These are phyloP conservation scores for Debaryomyces maramus DNA, from an alignment of 805 yeast genomes.

Conservation along the genomic window DNA sequence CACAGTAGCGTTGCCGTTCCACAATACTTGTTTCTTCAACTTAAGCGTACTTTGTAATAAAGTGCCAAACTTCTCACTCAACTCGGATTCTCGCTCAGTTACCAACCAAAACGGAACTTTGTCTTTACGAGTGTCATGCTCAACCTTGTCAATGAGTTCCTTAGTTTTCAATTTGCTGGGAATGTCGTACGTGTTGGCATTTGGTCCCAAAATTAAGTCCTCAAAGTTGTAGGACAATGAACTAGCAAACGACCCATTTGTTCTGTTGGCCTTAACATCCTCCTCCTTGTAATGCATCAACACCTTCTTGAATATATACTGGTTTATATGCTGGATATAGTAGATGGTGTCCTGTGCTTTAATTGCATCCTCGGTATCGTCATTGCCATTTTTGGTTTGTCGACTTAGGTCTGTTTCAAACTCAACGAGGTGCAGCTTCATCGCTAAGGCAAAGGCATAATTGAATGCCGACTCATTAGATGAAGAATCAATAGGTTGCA, in stretches of 20 bases:
- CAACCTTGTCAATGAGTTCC: slow-evolving; percentile 16
- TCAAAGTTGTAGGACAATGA: slow-evolving; percentile 15
- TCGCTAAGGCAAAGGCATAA: slow-evolving; percentile 27
- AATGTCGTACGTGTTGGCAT: slow-evolving; percentile 9
- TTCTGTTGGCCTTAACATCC: slow-evolving; percentile 11
- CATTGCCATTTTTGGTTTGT: slow-evolving; percentile 9
- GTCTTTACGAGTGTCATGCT: slow-evolving; percentile 6
- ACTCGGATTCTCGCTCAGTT: slow-evolving; percentile 14
- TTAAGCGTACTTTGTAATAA: slow-evolving; percentile 16
- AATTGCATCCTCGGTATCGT: slow-evolving; percentile 18
- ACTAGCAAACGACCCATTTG: slow-evolving; percentile 3
- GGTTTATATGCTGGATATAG: slow-evolving; percentile 17
- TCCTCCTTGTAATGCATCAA: slow-evolving; percentile 13
- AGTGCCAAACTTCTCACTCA: slow-evolving; percentile 17
- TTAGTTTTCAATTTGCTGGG: slow-evolving; percentile 16
- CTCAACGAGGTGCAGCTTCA: slow-evolving; percentile 20
- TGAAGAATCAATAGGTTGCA: slow-evolving; percentile 11
- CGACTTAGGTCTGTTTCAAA: slow-evolving; percentile 7
- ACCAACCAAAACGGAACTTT: background rate
- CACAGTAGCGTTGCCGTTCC: background rate
- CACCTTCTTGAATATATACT: slow-evolving; percentile 14
- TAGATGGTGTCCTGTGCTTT: slow-evolving; percentile 20
- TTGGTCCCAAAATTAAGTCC: slow-evolving; percentile 21
- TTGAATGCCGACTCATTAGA: slow-evolving; percentile 15
- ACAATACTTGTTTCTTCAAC: slow-evolving; percentile 2